Base-by-base conservation (phyloP, 1,139 yeast species). In the Candida buenavistaensis region DNA sequence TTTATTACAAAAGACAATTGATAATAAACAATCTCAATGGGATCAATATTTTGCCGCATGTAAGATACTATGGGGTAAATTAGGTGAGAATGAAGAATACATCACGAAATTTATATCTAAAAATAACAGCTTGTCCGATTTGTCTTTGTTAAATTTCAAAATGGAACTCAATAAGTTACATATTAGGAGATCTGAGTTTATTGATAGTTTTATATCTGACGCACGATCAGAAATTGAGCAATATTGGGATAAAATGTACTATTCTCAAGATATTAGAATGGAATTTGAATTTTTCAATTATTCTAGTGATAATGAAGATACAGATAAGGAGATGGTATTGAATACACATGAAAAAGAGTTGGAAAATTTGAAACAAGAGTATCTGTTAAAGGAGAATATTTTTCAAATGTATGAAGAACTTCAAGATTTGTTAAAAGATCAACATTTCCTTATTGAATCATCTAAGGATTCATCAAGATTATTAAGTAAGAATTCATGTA, bases 401-500 rank as follows among this genome's bases (percentile, higher is more conserved):
- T 57, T 88, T 28, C 59, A 66, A 6, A 55, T 75, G 10, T 76
- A 83, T 28, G 68, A 73, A 3, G 76, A 75, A 36, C 72, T 85
- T 43, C 64, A 72, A 31, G 73, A 68, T 6, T 57, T 90, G 12
- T 59, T 79, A 23, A 60, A 65, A 14, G 95, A 88, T 48, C 83
- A 83, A 45, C 52, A 58, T 4, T 77, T 77, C 33, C 67, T 92
- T 26, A 80, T 72, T 30, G 82, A 79, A 44, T 79, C 94, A 4
- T 75, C 86, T 1, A 82, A 80, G 48, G 95, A 92, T 53, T 81
- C 96, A 0, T 80, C 94, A 0, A 70, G 97, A 42, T 66, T 90
- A 27, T 62, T 85, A 34, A 76, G 85, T 42, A 78, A 86, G 49
- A 82, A 88, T 44, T 84, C 92, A 3, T 90, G 94, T 46, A 81